A percentile compares a stretch with the other conserved stretches of the same genome.
Evolutionary conservation across 257 asterid species (phyloP).

Genomic region (Apocynum venetum): DNA sequence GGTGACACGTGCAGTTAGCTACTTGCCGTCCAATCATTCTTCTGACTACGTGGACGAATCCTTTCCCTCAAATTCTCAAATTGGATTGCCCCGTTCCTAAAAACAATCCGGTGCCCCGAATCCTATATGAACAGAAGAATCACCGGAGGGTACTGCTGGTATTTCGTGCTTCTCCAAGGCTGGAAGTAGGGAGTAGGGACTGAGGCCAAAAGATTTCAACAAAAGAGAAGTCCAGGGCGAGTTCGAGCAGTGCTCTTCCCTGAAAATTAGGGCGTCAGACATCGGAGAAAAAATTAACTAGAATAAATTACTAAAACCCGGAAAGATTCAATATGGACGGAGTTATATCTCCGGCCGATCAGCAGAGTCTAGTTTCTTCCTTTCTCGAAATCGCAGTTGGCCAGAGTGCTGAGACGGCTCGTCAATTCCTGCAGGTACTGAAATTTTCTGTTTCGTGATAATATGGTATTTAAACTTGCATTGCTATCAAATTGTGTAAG

Average conservation of each 20-base stretch:
- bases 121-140: too few relatives aligned
- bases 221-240: not conserved
- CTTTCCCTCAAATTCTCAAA: too few relatives aligned
- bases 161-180: too few relatives aligned
- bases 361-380: slow-evolving; percentile 61
- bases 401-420: slow-evolving; percentile 75
- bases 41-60: too few relatives aligned
- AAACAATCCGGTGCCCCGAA: too few relatives aligned
- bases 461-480: not conserved
- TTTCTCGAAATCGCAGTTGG: slow-evolving; percentile 91
- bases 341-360: slow-evolving; percentile 42
- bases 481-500: not conserved
- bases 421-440: slow-evolving; percentile 78
- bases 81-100: too few relatives aligned
- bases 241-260: not conserved
- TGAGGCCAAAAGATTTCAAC: not conserved
- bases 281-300: not conserved
- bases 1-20: too few relatives aligned
- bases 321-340: slow-evolving; percentile 42
- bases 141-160: too few relatives aligned
- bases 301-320: not conserved
- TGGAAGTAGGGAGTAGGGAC: not conserved
- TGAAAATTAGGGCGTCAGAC: not conserved
- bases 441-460: not conserved
- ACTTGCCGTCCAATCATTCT: too few relatives aligned